These are phyloP conservation scores for Cladophialophora carrionii DNA, from an alignment of 2,329 filamentous ascomycete genomes.

Conservation along the genomic window DNA sequence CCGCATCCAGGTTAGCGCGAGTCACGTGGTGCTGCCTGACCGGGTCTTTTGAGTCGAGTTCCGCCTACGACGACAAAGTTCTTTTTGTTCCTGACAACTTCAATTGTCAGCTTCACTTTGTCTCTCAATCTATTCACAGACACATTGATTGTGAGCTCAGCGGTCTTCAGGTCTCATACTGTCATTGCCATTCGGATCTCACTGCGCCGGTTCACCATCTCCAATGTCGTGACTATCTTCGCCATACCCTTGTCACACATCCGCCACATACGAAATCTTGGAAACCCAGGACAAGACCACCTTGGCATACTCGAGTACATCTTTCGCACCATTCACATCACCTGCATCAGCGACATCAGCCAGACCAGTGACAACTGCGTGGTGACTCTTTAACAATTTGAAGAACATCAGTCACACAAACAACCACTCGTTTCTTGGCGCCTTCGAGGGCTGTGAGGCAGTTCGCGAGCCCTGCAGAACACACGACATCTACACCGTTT, in stretches of 20 bases:
- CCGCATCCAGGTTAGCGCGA: background rate
- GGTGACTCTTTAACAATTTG: background rate
- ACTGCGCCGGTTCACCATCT: background rate
- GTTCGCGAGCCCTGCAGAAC: background rate
- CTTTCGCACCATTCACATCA: background rate
- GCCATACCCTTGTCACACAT: background rate
- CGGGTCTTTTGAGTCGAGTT: background rate
- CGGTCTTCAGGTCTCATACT: background rate
- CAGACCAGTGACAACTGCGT: background rate
- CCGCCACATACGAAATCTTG: slow-evolving; percentile 3
- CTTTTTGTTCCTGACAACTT: slow-evolving; percentile 7
- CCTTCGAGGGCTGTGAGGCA: background rate
- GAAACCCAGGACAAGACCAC: background rate
- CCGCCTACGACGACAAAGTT: slow-evolving; percentile 7
- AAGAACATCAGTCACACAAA: background rate
- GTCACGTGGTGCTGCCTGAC: slow-evolving; percentile 6
- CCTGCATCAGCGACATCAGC: background rate
- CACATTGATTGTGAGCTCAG: background rate
- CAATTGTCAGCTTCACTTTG: background rate
- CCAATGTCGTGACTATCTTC: background rate
- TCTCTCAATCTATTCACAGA: slow-evolving; percentile 7
- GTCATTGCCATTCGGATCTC: background rate
- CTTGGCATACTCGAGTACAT: background rate
- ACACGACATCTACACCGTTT: background rate
- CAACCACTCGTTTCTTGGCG: slow-evolving; percentile 4